Base-by-base conservation (phyloP, 2,329 filamentous ascomycete species). In the Mycosphaerelloides madeirae region DNA sequence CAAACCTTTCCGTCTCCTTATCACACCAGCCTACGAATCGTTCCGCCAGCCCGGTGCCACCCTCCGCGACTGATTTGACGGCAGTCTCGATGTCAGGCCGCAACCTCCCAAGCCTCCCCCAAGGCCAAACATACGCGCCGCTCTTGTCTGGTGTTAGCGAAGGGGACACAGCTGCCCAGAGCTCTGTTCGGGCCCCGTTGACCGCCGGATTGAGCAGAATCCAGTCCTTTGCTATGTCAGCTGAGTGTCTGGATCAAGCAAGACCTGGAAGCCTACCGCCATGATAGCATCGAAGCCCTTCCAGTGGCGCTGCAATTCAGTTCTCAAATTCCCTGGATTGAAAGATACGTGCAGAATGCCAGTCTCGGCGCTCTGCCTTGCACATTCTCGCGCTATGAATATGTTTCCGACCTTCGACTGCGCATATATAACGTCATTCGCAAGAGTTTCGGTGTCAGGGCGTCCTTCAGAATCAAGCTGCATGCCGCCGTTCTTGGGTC, bases 241-340 rank as follows among this genome's bases (percentile, higher is more conserved):
- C n/a, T n/a, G n/a, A n/a, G n/a, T n/a, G n/a, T n/a, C n/a, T n/a
- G n/a, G n/a, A n/a, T n/a, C n/a, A n/a, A n/a, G n/a, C n/a, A n/a
- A n/a, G n/a, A n/a, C n/a, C n/a, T n/a, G n/a, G n/a, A n/a, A n/a
- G n/a, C n/a, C n/a, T n/a, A n/a, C n/a, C n/a, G n/a, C n/a, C n/a
- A n/a, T n/a, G n/a, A n/a, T n/a, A n/a, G n/a, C n/a, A n/a, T n/a
- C n/a, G n/a, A n/a, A n/a, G n/a, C n/a, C n/a, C n/a, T n/a, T n/a
- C n/a, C n/a, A n/a, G n/a, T n/a, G n/a, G n/a, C 62, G 44, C 38
- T 56, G 50, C 16, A 64, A 48, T 48, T 65, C 59, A 3, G 44
- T 59, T 13, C 47, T 47, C 34, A 65, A 46, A 37, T 65, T 65
- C 3, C 62, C 62, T 0, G 62, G 62, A 38, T 65, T 65, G 50